phyloP scores from a whole-genome alignment of 306 rosid genomes.

The Neltuma alba region DNA sequence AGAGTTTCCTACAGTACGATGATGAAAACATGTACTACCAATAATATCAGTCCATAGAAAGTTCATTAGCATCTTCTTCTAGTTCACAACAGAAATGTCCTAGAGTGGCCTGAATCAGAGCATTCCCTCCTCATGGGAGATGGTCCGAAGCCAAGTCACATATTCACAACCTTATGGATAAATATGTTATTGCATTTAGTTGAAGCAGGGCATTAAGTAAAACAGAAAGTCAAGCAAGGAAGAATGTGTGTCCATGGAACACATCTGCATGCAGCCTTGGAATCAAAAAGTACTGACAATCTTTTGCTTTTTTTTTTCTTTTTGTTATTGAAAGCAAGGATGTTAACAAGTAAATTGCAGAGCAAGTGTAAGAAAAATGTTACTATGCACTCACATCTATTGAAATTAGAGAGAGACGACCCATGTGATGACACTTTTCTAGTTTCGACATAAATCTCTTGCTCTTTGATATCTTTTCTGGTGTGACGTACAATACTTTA shows the following conservation, averaged over 20 bases:
- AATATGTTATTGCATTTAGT: conserved; percentile 9
- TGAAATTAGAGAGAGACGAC: conserved; percentile 83
- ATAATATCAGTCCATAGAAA: conserved; percentile 7
- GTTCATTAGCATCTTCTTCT: conserved; percentile 11
- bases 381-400: conserved; percentile 71
- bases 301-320: too few species aligned
- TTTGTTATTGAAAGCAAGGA: too few species aligned
- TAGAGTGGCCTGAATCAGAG: neutral
- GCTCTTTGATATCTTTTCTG: conserved; percentile 98
- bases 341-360: conserved; percentile 15
- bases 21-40: neutral
- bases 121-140: conserved; percentile 5
- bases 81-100: neutral
- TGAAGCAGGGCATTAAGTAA: conserved; percentile 9
- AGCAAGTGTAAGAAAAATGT: conserved; percentile 25
- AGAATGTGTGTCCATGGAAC: conserved; percentile 7
- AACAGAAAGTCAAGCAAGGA: conserved; percentile 28
- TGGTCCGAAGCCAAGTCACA: neutral
- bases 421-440: conserved; percentile 89
- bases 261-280: conserved; percentile 18
- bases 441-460: conserved; percentile 99
- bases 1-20: neutral
- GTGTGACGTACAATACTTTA: conserved; percentile 85
- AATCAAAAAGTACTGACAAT: conserved; percentile 28
- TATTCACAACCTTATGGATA: conserved; percentile 15